Conservation (phyloP, 108 stramenopile species). For the Fragilaria radians region DNA sequence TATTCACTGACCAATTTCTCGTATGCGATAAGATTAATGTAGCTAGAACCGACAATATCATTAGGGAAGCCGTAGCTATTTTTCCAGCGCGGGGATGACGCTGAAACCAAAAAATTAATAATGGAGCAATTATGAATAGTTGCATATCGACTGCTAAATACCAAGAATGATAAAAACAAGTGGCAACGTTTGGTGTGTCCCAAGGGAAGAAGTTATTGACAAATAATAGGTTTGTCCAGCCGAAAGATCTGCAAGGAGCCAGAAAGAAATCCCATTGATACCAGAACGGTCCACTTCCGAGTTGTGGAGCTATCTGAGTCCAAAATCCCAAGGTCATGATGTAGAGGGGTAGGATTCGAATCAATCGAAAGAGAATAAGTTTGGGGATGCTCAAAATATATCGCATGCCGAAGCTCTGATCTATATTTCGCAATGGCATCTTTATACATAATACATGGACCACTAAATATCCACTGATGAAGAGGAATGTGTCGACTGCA, state of each 20-base stretch:
- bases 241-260: conserved; percentile 28
- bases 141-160: conserved; percentile 62
- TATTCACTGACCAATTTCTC: conserved; percentile 41
- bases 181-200: conserved; percentile 31
- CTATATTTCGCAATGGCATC: conserved; percentile 4
- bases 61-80: conserved; percentile 7
- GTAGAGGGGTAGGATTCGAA: conserved; percentile 46
- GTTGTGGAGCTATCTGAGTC: conserved; percentile 34
- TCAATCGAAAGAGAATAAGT: conserved; percentile 18
- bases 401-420: background rate
- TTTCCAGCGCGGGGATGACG: background rate
- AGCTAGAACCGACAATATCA: conserved; percentile 11
- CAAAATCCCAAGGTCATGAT: conserved; percentile 33
- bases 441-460: conserved; percentile 29
- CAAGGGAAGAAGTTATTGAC: conserved; percentile 49
- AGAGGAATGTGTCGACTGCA: conserved; percentile 55
- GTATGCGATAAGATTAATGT: conserved; percentile 23
- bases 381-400: conserved; percentile 2
- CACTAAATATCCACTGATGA: conserved; percentile 44
- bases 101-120: conserved; percentile 23
- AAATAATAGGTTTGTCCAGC: conserved; percentile 53
- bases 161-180: conserved; percentile 60
- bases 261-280: conserved; percentile 44
- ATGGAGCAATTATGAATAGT: conserved; percentile 26
- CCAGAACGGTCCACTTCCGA: conserved; percentile 53